Evolutionary conservation across 2,329 filamentous ascomycete genomes (phyloP).

Genomic region (Akanthomyces lecanii): DNA sequence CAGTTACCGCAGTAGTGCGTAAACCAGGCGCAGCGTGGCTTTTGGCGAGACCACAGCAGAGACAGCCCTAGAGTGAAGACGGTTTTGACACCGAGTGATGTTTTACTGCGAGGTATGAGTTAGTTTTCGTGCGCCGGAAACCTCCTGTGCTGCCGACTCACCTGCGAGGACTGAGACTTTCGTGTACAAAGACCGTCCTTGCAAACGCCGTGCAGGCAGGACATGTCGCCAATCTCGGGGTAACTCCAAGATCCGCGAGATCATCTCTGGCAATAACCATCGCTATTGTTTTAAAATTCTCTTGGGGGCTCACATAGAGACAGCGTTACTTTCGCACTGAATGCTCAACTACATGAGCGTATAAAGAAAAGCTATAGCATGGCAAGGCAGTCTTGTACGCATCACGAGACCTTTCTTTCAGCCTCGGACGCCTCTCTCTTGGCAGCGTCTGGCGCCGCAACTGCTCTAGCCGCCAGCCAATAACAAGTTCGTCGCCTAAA

Average conservation of each 20-base stretch:
- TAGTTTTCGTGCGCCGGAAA: neutral
- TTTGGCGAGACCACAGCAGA: neutral
- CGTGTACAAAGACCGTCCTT: neutral
- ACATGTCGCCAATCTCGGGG: neutral
- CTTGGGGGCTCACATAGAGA: neutral
- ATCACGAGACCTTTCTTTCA: neutral
- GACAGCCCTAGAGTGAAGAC: neutral
- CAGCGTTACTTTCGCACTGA: neutral
- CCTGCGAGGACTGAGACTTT: neutral
- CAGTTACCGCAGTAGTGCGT: neutral
- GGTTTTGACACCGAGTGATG: neutral
- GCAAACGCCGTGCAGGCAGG: neutral
- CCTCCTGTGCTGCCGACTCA: neutral
- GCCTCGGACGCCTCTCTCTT: neutral
- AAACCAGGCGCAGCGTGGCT: neutral
- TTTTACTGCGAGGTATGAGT: neutral
- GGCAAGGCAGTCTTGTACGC: neutral
- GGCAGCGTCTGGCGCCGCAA: too few species aligned
- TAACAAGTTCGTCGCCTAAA: too few species aligned
- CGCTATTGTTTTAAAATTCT: neutral
- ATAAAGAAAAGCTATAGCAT: neutral
- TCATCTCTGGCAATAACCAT: neutral
- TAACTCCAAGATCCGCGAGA: neutral
- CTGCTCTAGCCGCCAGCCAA: too few species aligned
- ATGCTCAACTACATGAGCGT: neutral